These are phyloP conservation scores for Eimeria acervulina DNA, from an alignment of 169 alveolate genomes.

Conservation along the genomic window DNA sequence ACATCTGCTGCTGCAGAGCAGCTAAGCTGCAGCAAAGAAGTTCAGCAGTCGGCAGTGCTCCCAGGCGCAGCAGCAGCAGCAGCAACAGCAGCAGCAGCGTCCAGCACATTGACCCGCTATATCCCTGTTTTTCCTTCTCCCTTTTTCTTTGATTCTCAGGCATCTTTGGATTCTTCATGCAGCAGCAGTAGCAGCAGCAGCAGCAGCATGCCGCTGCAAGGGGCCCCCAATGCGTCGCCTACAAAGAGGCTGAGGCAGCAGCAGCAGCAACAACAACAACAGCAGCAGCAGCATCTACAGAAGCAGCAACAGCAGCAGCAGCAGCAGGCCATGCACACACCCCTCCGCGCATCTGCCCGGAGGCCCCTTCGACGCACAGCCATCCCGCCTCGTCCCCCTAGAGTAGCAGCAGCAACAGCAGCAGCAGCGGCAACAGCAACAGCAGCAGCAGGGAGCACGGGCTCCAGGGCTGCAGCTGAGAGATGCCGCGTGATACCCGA, in stretches of 20 bases:
- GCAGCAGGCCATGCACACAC: neutral
- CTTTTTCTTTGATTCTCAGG: neutral
- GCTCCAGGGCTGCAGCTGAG: neutral
- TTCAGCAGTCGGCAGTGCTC: neutral
- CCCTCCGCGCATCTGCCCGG: neutral
- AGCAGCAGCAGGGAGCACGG: neutral
- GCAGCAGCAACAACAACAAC: neutral
- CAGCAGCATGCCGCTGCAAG: constrained; percentile 25
- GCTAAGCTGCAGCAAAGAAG: neutral
- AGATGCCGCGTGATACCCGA: neutral
- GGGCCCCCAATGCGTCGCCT: neutral
- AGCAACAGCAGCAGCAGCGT: neutral
- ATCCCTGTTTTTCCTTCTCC: too few relatives aligned
- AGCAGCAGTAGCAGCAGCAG: neutral
- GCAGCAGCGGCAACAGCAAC: constrained; percentile 9
- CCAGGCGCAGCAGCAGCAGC: neutral
- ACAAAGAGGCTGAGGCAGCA: constrained; percentile 21
- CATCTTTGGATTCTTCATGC: neutral
- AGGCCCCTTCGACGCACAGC: neutral
- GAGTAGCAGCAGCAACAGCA: neutral
- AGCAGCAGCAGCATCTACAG: constrained; percentile 22
- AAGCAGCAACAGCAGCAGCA: neutral
- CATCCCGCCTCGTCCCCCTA: neutral
- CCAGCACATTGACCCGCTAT: too few relatives aligned
- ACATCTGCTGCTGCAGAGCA: neutral